These are phyloP conservation scores for Rhizopus stolonifer DNA, from an alignment of 371 early-diverging fungal species.

Conservation along the genomic window DNA sequence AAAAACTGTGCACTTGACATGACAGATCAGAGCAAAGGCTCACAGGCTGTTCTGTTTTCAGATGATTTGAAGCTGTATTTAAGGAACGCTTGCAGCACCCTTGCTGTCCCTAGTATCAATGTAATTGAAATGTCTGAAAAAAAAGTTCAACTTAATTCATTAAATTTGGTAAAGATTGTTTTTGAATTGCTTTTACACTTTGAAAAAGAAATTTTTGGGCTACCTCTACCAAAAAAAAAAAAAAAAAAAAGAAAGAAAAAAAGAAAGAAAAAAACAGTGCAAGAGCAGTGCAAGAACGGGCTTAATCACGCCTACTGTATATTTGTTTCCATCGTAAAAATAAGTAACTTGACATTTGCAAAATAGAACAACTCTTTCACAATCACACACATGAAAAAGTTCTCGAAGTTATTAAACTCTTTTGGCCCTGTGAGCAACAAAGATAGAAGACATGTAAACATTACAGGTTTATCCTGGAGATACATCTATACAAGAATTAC, in stretches of 20 bases:
- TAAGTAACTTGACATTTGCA: constrained; percentile 6
- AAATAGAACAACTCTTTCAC: constrained; percentile 13
- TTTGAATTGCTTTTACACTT: constrained; percentile 13
- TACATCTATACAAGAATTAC: constrained; percentile 12
- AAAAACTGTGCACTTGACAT: constrained; percentile 13
- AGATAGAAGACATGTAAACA: constrained; percentile 5
- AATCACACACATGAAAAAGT: constrained; percentile 6
- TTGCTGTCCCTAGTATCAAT: not conserved
- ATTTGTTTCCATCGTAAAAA: constrained; percentile 12
- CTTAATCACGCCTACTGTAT: constrained; percentile 3
- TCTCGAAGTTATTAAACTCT: constrained; percentile 7
- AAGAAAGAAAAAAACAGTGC: not conserved
- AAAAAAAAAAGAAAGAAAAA: not conserved
- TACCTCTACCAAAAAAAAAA: constrained; percentile 2
- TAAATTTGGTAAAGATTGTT: constrained; percentile 1
- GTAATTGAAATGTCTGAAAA: constrained; percentile 8
- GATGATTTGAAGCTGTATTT: constrained; percentile 14
- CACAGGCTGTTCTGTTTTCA: constrained; percentile 8
- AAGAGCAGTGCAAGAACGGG: constrained; percentile 5
- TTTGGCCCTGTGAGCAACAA: constrained; percentile 1
- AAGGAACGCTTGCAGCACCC: constrained; percentile 4
- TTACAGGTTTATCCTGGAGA: constrained; percentile 13
- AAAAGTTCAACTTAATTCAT: constrained; percentile 13
- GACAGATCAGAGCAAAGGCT: constrained; percentile 11
- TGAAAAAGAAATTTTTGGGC: constrained; percentile 1